Base-by-base conservation (phyloP, 2,329 filamentous ascomycete species). In the Pseudogymnoascus sp. region DNA sequence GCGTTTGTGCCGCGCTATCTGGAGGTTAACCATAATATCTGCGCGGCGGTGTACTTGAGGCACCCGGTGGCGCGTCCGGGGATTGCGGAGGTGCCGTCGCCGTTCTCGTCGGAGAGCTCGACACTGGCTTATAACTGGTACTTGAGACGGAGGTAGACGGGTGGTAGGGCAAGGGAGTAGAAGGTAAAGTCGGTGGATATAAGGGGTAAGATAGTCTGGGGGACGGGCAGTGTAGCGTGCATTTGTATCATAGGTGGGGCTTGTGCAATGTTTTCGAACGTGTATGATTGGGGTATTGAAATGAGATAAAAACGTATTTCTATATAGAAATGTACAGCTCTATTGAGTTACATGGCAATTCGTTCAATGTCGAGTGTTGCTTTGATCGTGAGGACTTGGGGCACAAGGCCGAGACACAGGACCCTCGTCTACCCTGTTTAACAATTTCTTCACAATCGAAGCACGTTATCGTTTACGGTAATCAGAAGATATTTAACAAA, bases 1-100 rank as follows among this genome's bases (percentile, higher is more conserved):
- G 92, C 93, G 24, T 97, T 96, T 76, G 92, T 99, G 69, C 95
- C 95, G 10, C 82, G 90, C 62, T 99, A 98, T 76, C 84, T 99
- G 65, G 96, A 99, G 78, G 95, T 99, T 70, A 97, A 98, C 81
- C 95, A 96, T 76, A 96, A 93, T 72, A 89, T 98, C 71, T 99
- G 95, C 77, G 89, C 93, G 1, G 95, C 95, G 10, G 92, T 99
- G 41, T 99, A 99, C 75, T 79, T 99, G 66, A 84, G 95, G 64
- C 93, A 99, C 79, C 95, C 95, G 0, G 93, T 98, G 46, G 95
- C 91, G 26, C 83, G 93, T 65, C 88, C 88, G 2, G 92, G 93
- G 10, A 72, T 85, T 68, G 87, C 89, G 3, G 95, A 93, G 76
- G 89, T 93, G 65, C 93, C 93, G 1, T 91, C 90, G 24, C 93